Percentiles rank a stretch among this genome's conserved stretches.
phyloP scores from a whole-genome alignment of 148 eudicot species.

The Chenopodium album region DNA sequence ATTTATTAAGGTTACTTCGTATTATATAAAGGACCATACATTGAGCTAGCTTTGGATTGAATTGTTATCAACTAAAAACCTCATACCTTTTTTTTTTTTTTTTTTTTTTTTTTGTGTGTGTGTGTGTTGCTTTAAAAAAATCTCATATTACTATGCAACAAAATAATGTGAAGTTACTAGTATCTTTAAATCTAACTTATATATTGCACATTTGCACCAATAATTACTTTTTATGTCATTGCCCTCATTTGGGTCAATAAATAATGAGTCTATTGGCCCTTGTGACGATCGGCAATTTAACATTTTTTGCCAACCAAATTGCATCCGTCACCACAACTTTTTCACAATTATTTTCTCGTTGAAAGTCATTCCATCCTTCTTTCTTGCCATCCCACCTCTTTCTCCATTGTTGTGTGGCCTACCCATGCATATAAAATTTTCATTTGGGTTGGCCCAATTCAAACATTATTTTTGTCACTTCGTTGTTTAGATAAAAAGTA shows the following conservation, averaged over 20 bases:
- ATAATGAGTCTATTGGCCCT: conserved; percentile 1
- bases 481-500: background rate
- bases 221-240: background rate
- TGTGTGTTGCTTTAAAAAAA: no score
- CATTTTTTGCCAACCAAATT: background rate
- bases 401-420: background rate
- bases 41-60: no score
- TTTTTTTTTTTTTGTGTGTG: no score
- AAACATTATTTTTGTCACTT: background rate
- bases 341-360: conserved; percentile 8
- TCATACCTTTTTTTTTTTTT: no score
- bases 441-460: background rate
- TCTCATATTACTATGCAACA: no score
- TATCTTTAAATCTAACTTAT: background rate
- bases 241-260: background rate
- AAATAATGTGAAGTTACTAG: background rate
- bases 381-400: background rate
- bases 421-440: background rate
- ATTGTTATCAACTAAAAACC: no score
- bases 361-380: background rate
- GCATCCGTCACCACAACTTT: conserved; percentile 19
- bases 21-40: no score
- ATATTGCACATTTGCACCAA: background rate
- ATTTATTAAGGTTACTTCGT: no score
- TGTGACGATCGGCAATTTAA: background rate